Percentiles rank a stretch among this genome's conserved stretches.
Evolutionary conservation across 2,329 filamentous ascomycete genomes (phyloP).

Genomic region (Dactylellina leptospora): DNA sequence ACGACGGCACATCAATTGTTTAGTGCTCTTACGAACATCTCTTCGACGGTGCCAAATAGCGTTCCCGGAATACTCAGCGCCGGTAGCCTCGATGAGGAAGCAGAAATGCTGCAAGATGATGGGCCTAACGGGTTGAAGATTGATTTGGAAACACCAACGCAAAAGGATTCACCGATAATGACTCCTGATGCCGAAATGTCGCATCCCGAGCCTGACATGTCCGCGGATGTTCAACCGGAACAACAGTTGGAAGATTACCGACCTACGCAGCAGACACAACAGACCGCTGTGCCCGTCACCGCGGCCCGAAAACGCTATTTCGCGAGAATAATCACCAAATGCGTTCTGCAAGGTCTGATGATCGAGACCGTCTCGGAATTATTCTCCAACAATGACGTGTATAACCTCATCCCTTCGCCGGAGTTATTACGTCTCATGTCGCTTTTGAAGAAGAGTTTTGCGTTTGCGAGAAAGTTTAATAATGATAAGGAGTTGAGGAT

Average conservation of each 20-base stretch:
- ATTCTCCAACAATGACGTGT: slow-evolving; percentile 96
- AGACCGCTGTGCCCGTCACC: slow-evolving; percentile 84
- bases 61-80: slow-evolving; percentile 56
- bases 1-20: slow-evolving; percentile 97
- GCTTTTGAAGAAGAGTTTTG: slow-evolving; percentile 91
- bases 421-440: slow-evolving; percentile 93
- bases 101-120: slow-evolving; percentile 59
- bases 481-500: slow-evolving; percentile 95
- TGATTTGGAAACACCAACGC: slow-evolving; percentile 60
- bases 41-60: slow-evolving; percentile 64
- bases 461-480: slow-evolving; percentile 97
- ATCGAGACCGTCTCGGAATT: slow-evolving; percentile 99
- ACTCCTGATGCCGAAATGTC: neutral
- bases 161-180: slow-evolving; percentile 58
- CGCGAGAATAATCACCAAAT: slow-evolving; percentile 99
- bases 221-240: slow-evolving; percentile 50
- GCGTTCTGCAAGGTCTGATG: slow-evolving; percentile 96
- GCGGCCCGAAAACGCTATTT: slow-evolving; percentile 93
- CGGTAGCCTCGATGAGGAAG: slow-evolving; percentile 28
- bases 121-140: slow-evolving; percentile 69
- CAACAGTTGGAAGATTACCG: slow-evolving; percentile 83
- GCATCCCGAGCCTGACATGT: slow-evolving; percentile 23
- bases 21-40: slow-evolving; percentile 67
- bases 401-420: slow-evolving; percentile 86
- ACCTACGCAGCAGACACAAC: slow-evolving; percentile 70